Conservation (phyloP, 495 filamentous ascomycete genomes). For the Sabuloglossum arenarium region DNA sequence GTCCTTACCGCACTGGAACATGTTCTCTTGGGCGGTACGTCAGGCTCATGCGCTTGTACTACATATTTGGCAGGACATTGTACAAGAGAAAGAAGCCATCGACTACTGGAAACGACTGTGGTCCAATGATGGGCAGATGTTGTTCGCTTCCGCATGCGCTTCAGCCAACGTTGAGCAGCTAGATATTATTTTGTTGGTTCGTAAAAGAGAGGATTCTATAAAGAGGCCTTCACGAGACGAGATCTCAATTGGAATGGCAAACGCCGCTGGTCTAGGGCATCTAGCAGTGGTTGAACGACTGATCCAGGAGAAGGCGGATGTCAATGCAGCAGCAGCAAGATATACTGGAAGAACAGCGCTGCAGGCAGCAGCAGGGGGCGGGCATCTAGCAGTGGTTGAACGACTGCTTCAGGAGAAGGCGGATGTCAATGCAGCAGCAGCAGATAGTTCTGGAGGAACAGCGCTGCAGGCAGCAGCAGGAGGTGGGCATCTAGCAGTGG, state of each 20-base stretch:
- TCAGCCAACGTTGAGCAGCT: constrained; percentile 6
- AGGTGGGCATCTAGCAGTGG: not conserved
- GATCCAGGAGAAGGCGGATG: constrained; percentile 5
- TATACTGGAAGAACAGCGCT: not conserved
- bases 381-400: not conserved
- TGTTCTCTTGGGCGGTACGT: constrained; percentile 8
- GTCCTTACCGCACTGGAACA: constrained; percentile 6
- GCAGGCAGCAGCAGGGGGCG: too few relatives aligned
- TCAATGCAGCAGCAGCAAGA: not conserved
- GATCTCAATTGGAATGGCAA: constrained; percentile 5
- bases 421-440: not conserved
- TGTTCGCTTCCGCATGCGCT: constrained; percentile 8
- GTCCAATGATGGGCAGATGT: constrained; percentile 4
- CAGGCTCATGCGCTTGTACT: constrained; percentile 4
- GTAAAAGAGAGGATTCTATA: not conserved
- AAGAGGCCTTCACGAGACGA: constrained; percentile 4
- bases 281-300: constrained; percentile 5
- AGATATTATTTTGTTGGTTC: constrained; percentile 5
- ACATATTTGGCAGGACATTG: constrained; percentile 3
- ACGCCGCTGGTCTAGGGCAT: constrained; percentile 4
- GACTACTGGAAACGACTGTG: constrained; percentile 5
- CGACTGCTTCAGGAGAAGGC: not conserved
- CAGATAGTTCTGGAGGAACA: not conserved
- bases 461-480: not conserved
- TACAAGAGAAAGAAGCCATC: not conserved